Percentiles rank a stretch among this genome's conserved stretches.
phyloP scores from a whole-genome alignment of 179 eudicot genomes.

The Spergularia azorica region DNA sequence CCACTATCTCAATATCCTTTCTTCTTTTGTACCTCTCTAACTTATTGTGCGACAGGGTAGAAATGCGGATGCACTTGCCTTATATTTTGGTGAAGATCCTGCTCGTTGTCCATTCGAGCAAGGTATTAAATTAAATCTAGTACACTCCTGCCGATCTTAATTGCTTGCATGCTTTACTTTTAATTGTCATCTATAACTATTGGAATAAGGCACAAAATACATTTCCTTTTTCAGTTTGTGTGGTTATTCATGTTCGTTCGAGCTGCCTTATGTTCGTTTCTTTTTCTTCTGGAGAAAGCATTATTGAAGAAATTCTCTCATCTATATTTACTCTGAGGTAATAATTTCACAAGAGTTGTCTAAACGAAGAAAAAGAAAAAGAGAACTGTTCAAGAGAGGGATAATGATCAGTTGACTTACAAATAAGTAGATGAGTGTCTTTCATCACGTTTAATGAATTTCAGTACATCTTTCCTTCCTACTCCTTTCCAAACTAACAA shows the following conservation, averaged over 20 bases:
- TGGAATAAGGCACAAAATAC: not conserved
- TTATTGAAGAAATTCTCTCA: not conserved
- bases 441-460: not conserved
- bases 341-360: not conserved
- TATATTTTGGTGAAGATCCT: slow-evolving; percentile 97
- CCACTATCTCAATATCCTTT: slow-evolving; percentile 16
- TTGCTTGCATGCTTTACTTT: not conserved
- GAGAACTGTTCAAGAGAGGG: not conserved
- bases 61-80: slow-evolving; percentile 87
- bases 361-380: not conserved
- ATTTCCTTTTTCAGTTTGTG: not conserved
- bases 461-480: not conserved
- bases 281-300: not conserved
- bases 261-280: not conserved
- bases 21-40: slow-evolving; percentile 14
- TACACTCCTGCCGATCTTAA: not conserved
- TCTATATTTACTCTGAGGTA: not conserved
- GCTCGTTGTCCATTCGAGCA: slow-evolving; percentile 97
- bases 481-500: not conserved
- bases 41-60: slow-evolving; percentile 66
- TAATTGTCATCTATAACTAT: not conserved
- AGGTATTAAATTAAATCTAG: slow-evolving; percentile 43
- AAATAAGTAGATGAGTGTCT: not conserved
- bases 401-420: not conserved
- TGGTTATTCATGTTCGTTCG: not conserved